Conservation (phyloP, 768 basidiomycete species). For the Suillus clintonianus region DNA sequence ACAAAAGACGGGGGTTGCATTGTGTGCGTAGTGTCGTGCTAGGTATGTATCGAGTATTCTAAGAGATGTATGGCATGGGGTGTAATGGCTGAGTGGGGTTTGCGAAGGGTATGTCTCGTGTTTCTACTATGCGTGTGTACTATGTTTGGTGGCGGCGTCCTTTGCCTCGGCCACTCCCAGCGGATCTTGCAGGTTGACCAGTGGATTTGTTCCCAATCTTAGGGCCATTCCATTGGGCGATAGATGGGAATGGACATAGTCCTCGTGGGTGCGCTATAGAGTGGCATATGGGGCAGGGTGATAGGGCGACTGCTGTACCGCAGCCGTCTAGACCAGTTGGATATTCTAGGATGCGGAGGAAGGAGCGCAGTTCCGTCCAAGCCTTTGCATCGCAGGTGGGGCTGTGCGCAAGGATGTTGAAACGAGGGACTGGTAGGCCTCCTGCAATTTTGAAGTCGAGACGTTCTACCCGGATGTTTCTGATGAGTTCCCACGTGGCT, state of each 20-base stretch:
- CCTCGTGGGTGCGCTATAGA: background rate
- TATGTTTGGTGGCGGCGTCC: no score
- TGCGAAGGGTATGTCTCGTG: no score
- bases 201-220: no score
- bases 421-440: background rate
- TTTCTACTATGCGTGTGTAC: no score
- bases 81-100: no score
- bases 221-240: background rate
- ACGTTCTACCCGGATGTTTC: background rate
- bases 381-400: background rate
- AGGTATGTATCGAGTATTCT: no score
- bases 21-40: no score
- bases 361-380: background rate
- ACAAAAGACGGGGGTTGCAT: no score
- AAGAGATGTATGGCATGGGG: no score
- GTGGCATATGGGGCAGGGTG: background rate
- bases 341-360: background rate
- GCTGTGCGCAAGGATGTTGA: background rate
- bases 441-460: background rate
- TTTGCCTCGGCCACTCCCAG: no score
- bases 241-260: background rate
- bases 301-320: background rate
- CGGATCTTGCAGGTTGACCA: no score
- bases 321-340: background rate
- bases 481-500: background rate